Evolutionary conservation across 2,329 filamentous ascomycete species (phyloP), one percentile per base, ranked within the genome.

Genomic region (Aspergillus sp.): DNA sequence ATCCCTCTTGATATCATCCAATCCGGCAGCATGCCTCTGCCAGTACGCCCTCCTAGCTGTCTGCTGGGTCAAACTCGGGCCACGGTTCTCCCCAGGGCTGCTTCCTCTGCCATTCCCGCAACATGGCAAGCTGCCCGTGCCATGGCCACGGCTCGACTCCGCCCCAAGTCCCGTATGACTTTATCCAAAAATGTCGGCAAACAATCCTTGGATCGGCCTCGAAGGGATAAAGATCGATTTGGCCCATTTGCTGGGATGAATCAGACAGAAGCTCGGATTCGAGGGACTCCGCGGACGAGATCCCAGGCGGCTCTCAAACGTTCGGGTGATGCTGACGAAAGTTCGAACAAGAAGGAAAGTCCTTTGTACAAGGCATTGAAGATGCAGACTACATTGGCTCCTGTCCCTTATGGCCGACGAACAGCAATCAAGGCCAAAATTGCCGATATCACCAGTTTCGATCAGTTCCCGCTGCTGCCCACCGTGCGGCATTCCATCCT

Each of bases 381-480:
- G 71, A 97, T 97, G 91, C 91, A 96, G 64, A 82, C 83, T 40
- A 77, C 86, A 2, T 72, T 97, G 50, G 74, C 87, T 2, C 80
- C 83, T 3, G 75, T 97, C 5, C 81, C 88, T 0, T 96, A 96
- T 61, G 80, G 80, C 32, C 79, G 81, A 54, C 76, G 82, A 44
- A 70, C 68, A n/a, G 69, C 72, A 39, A 69, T 82, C 52, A 83
- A 88, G 82, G 71, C 73, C 39, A 72, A 72, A 52, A 73, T 85
- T 42, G 70, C 78, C 38, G 75, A 85, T 40, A 74, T 90, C 44
- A 86, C 89, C 32, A 82, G 80, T 12, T 98, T 98, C 64, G 82
- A 89, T 44, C 78, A 89, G 53, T 88, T 98, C 57, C 74, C 83
- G 34, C 73, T 98, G 30, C 71, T 94, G 31, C 86, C 88, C 0